Evolutionary conservation across 1,139 yeast species (phyloP), one percentile per base, ranked within the genome.

Genomic region (Candida sanyaensis): DNA sequence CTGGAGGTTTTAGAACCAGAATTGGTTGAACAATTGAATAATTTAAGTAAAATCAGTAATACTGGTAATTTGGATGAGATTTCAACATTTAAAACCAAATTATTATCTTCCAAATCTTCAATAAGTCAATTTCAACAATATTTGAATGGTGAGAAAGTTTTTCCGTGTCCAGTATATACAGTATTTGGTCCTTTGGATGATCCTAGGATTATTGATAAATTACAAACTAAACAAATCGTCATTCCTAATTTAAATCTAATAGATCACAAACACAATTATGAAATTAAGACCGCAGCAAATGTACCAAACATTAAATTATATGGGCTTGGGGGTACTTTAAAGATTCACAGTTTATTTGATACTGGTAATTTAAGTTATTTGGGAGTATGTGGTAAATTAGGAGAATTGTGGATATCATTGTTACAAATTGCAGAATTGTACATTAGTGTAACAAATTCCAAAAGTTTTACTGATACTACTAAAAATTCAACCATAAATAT

Each of bases 101-200:
- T 65, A 64, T 44, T 55, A 4, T 52, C 51, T 11, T 54, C 68
- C 7, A 60, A 68, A 31, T 68, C 71, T 34, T 68, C 73, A 24
- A 68, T 85, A 24, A 79, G 51, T 43, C 52, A 43, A 32, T 50
- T 50, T 32, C 40, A 37, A n/a, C 43, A 33, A 44, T 86, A 81
- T 54, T 56, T 84, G 1, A 54, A 63, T 4, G 89, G 89, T 1
- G 68, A 67, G 27, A 60, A 61, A 36, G 56, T 50, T 41, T 68
- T 88, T 36, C 67, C 76, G 12, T 78, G 84, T 11, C 93, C 95
- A 0, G 89, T 88, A 1, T 88, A 88, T 64, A 82, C 92, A 5
- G 81, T 86, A 13, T 84, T 80, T 59, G 95, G 95, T 0, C 86
- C 88, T 55, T 75, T 85, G 46, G 96, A 88, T 61, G 96, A 88